Evolutionary conservation across 2,329 filamentous ascomycete species (phyloP), one percentile per base, ranked within the genome.

Genomic region (Immersiporthe knoxdaviesiana): DNA sequence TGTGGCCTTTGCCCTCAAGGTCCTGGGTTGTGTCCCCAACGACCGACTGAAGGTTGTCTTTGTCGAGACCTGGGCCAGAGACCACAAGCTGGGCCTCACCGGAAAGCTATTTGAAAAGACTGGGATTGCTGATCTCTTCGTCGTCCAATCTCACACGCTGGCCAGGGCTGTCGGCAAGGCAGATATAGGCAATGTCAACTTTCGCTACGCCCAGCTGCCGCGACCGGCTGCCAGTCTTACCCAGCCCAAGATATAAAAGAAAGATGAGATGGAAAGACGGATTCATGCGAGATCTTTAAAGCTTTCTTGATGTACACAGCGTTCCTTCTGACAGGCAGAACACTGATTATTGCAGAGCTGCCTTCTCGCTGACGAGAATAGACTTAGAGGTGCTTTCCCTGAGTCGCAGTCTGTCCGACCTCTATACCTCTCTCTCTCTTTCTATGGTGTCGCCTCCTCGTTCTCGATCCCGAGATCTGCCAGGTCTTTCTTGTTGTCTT

Each of bases 41-140:
- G 80, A 84, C 37, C 86, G 85, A 72, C 90, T 95, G 81, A 88
- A 89, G 72, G 90, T 92, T 12, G 83, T 98, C 18, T 99, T 96
- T 78, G 87, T 97, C 37, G 96, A 99, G 83, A 96, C 92, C 27
- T 97, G 94, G 91, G 95, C 96, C 2, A 87, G 96, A 21, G 92
- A 97, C 21, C 90, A 86, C 73, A 90, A 88, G 16, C 80, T 98
- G 72, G 98, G 95, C 81, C 79, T 97, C 70, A 97, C 93, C 50
- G 96, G 95, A 0, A 90, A 88, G 77, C 81, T 98, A 50, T 82
- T 99, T 68, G 80, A 91, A 69, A 81, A 83, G 72, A 82, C 82
- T 1, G 81, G 83, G 60, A 80, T 97, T 54, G 92, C 92, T 62
- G 92, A 97, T 79, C 82, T 90, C 63, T 92, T 97, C 75, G 78